Conservation (phyloP, 306 rosid genomes). For the Lagenaria siceraria region DNA sequence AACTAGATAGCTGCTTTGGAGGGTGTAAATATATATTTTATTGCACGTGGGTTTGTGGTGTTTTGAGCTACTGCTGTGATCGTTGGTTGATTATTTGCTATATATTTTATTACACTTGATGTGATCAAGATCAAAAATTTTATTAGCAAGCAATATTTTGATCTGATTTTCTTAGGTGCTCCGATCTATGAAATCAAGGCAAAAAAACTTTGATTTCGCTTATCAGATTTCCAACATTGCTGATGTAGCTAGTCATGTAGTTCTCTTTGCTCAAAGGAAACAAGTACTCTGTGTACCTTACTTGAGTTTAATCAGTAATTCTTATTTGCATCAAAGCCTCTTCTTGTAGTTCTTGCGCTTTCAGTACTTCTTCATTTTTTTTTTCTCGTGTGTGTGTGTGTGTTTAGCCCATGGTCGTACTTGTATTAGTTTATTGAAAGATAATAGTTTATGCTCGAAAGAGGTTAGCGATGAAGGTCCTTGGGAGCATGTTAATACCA, state of each 20-base stretch:
- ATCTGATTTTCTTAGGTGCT: background rate
- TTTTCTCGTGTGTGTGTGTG: too few relatives aligned
- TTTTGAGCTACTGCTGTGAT: background rate
- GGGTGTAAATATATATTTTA: background rate
- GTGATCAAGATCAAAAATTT: background rate
- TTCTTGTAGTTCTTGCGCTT: background rate
- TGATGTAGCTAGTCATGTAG: background rate
- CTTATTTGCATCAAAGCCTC: background rate
- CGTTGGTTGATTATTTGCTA: background rate
- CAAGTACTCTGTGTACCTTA: background rate
- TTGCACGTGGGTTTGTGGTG: background rate
- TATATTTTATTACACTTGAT: background rate
- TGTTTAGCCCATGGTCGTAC: background rate
- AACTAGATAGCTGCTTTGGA: background rate
- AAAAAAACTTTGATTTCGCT: background rate
- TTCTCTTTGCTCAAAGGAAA: background rate
- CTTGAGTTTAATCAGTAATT: background rate
- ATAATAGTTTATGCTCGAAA: background rate
- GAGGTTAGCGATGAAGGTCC: background rate
- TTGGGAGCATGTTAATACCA: constrained; percentile 9
- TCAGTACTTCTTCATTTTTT: background rate
- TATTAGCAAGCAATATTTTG: background rate
- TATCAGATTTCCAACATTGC: background rate
- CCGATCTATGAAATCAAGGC: background rate
- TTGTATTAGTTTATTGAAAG: background rate